Evolutionary conservation across 1,139 yeast species (phyloP).

Genomic region (Yamadazyma dendronema): DNA sequence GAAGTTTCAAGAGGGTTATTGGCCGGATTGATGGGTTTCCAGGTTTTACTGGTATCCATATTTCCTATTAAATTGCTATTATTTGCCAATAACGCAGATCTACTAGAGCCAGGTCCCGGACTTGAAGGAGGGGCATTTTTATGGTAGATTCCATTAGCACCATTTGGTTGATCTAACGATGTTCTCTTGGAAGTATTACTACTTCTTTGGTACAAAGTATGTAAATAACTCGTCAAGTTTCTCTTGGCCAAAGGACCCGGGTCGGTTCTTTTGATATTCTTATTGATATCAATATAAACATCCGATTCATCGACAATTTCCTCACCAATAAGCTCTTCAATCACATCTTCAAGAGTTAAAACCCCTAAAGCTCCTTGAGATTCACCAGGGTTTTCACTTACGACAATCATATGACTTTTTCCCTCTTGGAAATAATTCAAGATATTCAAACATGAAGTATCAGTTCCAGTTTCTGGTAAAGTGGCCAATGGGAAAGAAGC

Average conservation of each 20-base stretch:
- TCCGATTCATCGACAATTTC: slow-evolving; percentile 98
- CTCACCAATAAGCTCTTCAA: slow-evolving; percentile 96
- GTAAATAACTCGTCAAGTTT: slow-evolving; percentile 67
- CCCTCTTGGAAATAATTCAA: slow-evolving; percentile 97
- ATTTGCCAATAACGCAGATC: slow-evolving; percentile 3
- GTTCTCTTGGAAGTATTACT: slow-evolving; percentile 36
- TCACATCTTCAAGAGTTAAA: slow-evolving; percentile 90
- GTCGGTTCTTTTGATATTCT: slow-evolving; percentile 74
- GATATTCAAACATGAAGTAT: slow-evolving; percentile 90
- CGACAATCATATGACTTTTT: slow-evolving; percentile 95
- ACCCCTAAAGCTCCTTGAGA: slow-evolving; percentile 89
- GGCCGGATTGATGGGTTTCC: slow-evolving; percentile 71
- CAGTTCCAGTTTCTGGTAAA: slow-evolving; percentile 88
- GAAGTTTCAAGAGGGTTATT: slow-evolving; percentile 75
- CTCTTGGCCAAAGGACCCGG: slow-evolving; percentile 85
- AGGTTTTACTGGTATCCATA: slow-evolving; percentile 21
- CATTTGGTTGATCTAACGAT: slow-evolving; percentile 28
- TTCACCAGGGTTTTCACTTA: slow-evolving; percentile 83
- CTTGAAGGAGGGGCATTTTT: no score
- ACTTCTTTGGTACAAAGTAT: slow-evolving; percentile 48
- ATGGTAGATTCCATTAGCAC: no score
- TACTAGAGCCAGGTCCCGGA: no score
- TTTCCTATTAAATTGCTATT: slow-evolving; percentile 7
- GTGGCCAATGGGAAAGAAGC: slow-evolving; percentile 95
- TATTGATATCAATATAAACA: slow-evolving; percentile 87